Evolutionary conservation across 2,329 filamentous ascomycete genomes (phyloP).

Genomic region (Fusarium sp.): DNA sequence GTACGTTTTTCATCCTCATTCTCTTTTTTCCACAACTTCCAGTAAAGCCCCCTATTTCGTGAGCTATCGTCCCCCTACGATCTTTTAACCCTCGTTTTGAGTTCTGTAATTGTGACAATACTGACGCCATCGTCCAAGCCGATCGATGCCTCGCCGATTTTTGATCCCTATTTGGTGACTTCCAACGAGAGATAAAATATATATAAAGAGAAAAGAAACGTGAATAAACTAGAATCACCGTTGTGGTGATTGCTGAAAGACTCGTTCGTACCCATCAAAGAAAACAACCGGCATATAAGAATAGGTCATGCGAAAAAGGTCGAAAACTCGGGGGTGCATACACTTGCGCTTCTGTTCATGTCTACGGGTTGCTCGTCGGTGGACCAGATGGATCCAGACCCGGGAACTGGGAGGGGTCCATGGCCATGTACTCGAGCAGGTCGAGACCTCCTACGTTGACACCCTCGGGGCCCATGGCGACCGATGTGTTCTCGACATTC

Average conservation of each 20-base stretch:
- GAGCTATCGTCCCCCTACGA: background rate
- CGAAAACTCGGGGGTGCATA: background rate
- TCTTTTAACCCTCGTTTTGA: background rate
- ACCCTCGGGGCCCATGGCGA: constrained; percentile 72
- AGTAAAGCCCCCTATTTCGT: background rate
- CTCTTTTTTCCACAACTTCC: background rate
- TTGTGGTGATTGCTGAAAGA: background rate
- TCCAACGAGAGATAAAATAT: background rate
- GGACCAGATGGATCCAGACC: constrained; percentile 44
- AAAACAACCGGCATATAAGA: background rate
- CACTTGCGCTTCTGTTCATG: background rate
- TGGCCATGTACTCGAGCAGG: constrained; percentile 71
- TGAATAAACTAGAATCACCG: background rate
- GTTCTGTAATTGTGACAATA: background rate
- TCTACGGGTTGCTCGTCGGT: constrained; percentile 26
- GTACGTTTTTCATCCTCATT: background rate
- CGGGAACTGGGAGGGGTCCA: constrained; percentile 59
- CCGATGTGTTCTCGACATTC: constrained; percentile 66
- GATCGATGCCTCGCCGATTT: background rate
- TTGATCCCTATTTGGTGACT: background rate
- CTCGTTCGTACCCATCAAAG: background rate
- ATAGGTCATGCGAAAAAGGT: background rate
- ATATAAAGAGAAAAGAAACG: background rate
- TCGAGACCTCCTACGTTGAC: constrained; percentile 72
- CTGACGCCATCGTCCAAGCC: background rate